Percentiles rank a stretch among this genome's conserved stretches.
Evolutionary conservation across 2,329 filamentous ascomycete genomes (phyloP).

Genomic region (Tolypocladium guangdongense): DNA sequence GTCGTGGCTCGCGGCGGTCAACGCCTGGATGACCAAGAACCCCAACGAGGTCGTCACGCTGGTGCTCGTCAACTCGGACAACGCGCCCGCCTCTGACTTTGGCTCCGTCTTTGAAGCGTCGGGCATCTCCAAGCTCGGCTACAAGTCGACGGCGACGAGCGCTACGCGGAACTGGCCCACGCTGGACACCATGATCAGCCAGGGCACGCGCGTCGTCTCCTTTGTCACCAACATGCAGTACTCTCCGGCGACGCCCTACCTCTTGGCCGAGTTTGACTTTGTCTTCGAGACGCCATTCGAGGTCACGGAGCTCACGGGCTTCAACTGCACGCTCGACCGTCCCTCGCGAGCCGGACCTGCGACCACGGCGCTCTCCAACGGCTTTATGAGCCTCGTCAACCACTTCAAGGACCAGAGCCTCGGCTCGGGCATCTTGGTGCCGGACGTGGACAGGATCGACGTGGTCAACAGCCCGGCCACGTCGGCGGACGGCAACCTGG

Average conservation of each 20-base stretch:
- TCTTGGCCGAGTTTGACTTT: constrained; percentile 52
- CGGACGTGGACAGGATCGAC: constrained; percentile 47
- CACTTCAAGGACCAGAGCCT: constrained; percentile 61
- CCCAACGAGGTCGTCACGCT: constrained; percentile 67
- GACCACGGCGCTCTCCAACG: constrained; percentile 41
- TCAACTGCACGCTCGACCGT: constrained; percentile 62
- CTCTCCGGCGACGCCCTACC: constrained; percentile 37
- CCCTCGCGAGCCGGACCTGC: constrained; percentile 41
- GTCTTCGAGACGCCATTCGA: constrained; percentile 67
- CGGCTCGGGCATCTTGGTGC: constrained; percentile 44
- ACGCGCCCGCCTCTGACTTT: constrained; percentile 42
- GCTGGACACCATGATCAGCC: constrained; percentile 54
- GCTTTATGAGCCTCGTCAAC: constrained; percentile 64
- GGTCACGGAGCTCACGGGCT: constrained; percentile 48
- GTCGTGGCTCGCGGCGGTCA: constrained; percentile 53
- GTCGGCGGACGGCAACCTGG: constrained; percentile 39
- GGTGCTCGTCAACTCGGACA: constrained; percentile 60
- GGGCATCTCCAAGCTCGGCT: constrained; percentile 52
- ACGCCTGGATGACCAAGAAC: constrained; percentile 57
- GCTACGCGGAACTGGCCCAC: constrained; percentile 54
- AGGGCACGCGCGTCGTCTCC: constrained; percentile 53
- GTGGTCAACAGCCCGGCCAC: constrained; percentile 56
- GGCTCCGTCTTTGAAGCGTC: constrained; percentile 42
- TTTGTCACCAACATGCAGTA: constrained; percentile 50
- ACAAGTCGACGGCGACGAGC: constrained; percentile 35